These are phyloP conservation scores for Cladosporium sp. DNA, from an alignment of 2,329 filamentous ascomycete species.

Conservation along the genomic window DNA sequence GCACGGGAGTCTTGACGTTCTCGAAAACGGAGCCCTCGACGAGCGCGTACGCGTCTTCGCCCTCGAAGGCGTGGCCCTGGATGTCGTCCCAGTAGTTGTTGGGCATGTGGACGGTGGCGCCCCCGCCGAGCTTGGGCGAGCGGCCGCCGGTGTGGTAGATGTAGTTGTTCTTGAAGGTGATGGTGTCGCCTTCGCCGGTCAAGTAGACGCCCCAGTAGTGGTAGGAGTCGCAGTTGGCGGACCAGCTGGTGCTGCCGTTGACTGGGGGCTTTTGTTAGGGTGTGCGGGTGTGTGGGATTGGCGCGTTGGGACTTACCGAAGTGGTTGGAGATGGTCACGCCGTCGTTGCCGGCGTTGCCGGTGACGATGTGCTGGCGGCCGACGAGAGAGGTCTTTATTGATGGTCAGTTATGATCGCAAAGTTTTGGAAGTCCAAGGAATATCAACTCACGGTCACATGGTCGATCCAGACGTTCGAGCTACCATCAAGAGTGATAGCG, in stretches of 20 bases:
- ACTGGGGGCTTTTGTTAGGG: conserved; percentile 29
- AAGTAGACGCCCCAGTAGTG: conserved; percentile 60
- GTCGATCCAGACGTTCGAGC: conserved; percentile 35
- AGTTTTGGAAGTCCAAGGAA: conserved; percentile 40
- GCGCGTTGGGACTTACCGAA: conserved; percentile 27
- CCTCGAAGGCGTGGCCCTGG: conserved; percentile 54
- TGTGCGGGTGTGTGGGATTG: neutral
- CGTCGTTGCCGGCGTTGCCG: conserved; percentile 49
- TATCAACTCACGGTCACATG: conserved; percentile 36
- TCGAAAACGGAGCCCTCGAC: conserved; percentile 27
- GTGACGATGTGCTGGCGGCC: conserved; percentile 59
- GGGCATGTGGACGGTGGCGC: conserved; percentile 54
- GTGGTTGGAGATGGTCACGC: conserved; percentile 57
- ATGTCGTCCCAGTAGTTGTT: conserved; percentile 58
- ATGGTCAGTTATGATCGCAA: conserved; percentile 23
- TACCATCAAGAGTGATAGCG: conserved; percentile 33
- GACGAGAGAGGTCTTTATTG: conserved; percentile 47
- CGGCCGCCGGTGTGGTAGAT: conserved; percentile 58
- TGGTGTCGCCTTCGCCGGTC: conserved; percentile 50
- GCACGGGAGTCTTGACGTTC: conserved; percentile 45
- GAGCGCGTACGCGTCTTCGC: conserved; percentile 19
- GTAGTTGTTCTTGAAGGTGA: conserved; percentile 59
- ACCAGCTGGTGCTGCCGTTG: conserved; percentile 51
- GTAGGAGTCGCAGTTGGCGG: conserved; percentile 53
- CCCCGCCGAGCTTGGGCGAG: conserved; percentile 53